Evolutionary conservation across 108 stramenopile genomes (phyloP).

Genomic region (Chaetoceros muelleri): DNA sequence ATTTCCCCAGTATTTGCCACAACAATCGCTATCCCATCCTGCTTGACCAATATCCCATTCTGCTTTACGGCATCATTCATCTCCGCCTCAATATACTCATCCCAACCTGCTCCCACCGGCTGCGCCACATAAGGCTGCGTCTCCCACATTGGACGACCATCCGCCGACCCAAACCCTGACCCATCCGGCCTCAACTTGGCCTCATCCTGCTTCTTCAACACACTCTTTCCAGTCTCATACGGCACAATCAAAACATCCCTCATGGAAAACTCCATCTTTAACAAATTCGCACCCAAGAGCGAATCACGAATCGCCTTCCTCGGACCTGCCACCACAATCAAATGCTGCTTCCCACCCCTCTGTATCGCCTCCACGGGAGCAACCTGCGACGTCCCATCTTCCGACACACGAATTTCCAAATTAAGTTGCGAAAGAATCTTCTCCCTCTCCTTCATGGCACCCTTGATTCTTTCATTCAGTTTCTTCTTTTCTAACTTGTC

Average conservation of each 20-base stretch:
- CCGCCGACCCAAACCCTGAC: constrained; percentile 43
- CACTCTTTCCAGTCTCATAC: constrained; percentile 47
- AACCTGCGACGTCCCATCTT: constrained; percentile 31
- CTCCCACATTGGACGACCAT: constrained; percentile 45
- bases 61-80: constrained; percentile 61
- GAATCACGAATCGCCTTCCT: constrained; percentile 63
- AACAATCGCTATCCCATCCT: constrained; percentile 70
- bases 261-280: constrained; percentile 76
- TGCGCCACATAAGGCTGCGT: constrained; percentile 69
- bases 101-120: constrained; percentile 60
- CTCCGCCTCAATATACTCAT: constrained; percentile 51
- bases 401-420: constrained; percentile 46
- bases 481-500: constrained; percentile 52
- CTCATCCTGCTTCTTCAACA: constrained; percentile 7
- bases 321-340: constrained; percentile 75
- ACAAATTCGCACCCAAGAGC: constrained; percentile 60
- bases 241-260: constrained; percentile 70
- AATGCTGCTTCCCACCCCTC: constrained; percentile 56
- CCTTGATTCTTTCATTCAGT: constrained; percentile 29
- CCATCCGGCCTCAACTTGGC: constrained; percentile 28
- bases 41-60: constrained; percentile 42
- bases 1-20: constrained; percentile 66
- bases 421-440: constrained; percentile 21
- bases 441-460: constrained; percentile 49
- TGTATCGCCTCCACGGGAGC: constrained; percentile 52